These are phyloP conservation scores for Fusarium citri DNA, from an alignment of 2,329 filamentous ascomycete genomes.

Conservation along the genomic window DNA sequence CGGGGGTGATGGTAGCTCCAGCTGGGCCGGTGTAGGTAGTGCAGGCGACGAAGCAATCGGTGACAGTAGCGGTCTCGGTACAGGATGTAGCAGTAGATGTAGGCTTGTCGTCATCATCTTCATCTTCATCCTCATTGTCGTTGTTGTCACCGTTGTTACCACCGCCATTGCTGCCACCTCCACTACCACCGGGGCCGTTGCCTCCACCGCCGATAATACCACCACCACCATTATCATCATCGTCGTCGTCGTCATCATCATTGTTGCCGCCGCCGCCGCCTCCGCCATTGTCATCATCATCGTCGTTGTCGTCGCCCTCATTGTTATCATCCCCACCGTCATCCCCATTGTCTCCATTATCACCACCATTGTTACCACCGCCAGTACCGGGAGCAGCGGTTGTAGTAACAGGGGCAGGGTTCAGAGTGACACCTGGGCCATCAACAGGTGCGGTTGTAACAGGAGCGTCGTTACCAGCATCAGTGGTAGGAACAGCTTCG, in stretches of 20 bases:
- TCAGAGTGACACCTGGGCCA: neutral
- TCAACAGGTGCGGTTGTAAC: neutral
- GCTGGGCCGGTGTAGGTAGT: constrained; percentile 23
- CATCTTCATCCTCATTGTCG: neutral
- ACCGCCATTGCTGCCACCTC: neutral
- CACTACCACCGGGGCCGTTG: neutral
- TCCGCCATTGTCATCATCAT: neutral
- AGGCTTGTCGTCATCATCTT: constrained; percentile 7
- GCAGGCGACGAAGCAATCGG: constrained; percentile 32
- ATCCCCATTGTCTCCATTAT: neutral
- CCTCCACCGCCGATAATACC: neutral
- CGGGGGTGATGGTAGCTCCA: neutral
- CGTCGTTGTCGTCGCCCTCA: too few species aligned
- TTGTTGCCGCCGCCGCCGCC: too few species aligned
- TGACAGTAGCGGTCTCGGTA: constrained; percentile 24
- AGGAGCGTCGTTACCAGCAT: neutral
- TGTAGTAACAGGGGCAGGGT: neutral
- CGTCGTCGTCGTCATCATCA: neutral
- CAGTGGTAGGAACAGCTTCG: neutral
- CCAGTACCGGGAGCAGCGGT: neutral
- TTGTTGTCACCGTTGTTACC: neutral
- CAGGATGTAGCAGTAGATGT: neutral
- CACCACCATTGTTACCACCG: neutral
- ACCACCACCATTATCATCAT: neutral
- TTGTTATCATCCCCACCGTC: neutral